Evolutionary conservation across 139 green algal species (phyloP), one percentile per base, ranked within the genome.

Genomic region (Tetratostichococcus sp.): DNA sequence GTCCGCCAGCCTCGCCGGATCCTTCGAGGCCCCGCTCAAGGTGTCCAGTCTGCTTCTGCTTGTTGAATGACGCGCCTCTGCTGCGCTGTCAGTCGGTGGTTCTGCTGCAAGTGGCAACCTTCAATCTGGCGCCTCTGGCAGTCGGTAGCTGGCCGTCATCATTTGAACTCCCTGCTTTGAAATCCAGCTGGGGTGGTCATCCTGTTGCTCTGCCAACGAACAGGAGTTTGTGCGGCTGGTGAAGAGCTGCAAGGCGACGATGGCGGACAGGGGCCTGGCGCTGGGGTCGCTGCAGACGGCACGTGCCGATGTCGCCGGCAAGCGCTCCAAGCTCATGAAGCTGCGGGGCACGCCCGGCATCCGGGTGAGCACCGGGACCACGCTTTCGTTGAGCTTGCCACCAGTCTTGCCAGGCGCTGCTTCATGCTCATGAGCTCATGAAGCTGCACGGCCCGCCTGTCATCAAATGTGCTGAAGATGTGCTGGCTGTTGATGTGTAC

Each of bases 11-110:
- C 70, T 88, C 26, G 33, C n/a, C 8, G 14, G 30, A 3, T 78
- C 73, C 26, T 96, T 98, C 75, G 92, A 95, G 79, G 89, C 89
- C 0, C 94, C 94, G 0, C 80, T 98, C 28, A 93, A 93, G 50
- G 50, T 62, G 50, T 26, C 50, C 19, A 50, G 39, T 62, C 50
- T 62, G 50, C 50, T 4, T 23, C 19, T 21, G 39, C n/a, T n/a
- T n/a, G n/a, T n/a, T n/a, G n/a, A n/a, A n/a, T n/a, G n/a, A n/a
- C n/a, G n/a, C 39, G 39, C 39, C 39, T 50, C 11, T 50, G 39
- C 11, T 21, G 6, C 39, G 11, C 8, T 50, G 39, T 50, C 39
- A 50, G 11, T 11, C 11, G 39, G 8, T 50, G 39, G 39, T 21
- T 21, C 39, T 50, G 6, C 8, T 50, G 6, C 39, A 50, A 21